Evolutionary conservation across 2,329 filamentous ascomycete genomes (phyloP), one percentile per base, ranked within the genome.

Genomic region (Penicillium polonicum): DNA sequence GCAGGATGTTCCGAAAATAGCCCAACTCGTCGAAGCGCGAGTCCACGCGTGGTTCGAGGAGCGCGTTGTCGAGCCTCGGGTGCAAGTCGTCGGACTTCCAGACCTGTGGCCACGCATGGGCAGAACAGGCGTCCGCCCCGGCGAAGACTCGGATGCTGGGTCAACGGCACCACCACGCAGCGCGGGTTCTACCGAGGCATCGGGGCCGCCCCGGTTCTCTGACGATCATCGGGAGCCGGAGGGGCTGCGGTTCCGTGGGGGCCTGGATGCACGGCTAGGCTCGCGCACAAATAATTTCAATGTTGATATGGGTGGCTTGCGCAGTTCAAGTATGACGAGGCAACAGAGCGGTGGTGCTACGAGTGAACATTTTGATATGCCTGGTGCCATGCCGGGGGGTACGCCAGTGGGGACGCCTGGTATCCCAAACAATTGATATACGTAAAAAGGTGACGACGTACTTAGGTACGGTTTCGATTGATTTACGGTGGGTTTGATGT

Each of bases 1-100:
- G 0, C 85, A 87, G 68, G 85, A 88, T 68, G 83, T 88, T 0
- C 85, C 85, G 15, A 88, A 88, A 60, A 85, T 88, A 46, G 85
- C 85, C 0, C 85, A 88, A 60, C 75, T 88, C 2, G 83, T 88
- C 35, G 85, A 88, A 70, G 82, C 82, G 5, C 79, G 85, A 43
- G 81, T 87, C 5, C 85, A 87, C 65, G 82, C 84, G 39, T 88
- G 85, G 85, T 87, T 88, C 66, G 85, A 88, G 68, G 85, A 87
- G 60, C 80, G 85, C 45, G 85, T 84, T 36, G 85, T 88, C 5
- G 85, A 87, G 67, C 85, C 85, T 4, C 80, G 85, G 17, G 86
- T 88, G 60, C 85, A 88, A 65, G 84, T 87, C 33, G 85, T 87
- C 23, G 83, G 84, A 1, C 72, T 87, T 4, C 85, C 85, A 1